Evolutionary conservation across 2,329 filamentous ascomycete species (phyloP), one percentile per base, ranked within the genome.

Genomic region (Tolypocladium endophyticum): DNA sequence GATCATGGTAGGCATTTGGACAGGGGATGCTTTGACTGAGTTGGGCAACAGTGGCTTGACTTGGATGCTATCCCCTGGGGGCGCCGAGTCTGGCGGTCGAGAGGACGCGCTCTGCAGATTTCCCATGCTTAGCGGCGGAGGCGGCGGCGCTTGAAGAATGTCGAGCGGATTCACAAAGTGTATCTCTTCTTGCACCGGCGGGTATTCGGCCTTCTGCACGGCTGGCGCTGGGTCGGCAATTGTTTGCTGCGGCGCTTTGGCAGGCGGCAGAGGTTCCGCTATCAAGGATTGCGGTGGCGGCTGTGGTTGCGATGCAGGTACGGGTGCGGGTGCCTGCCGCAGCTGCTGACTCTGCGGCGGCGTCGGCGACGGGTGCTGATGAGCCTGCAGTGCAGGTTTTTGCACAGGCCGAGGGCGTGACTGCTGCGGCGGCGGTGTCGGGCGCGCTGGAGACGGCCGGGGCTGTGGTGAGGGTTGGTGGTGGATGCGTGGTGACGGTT

Each of bases 101-200:
- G 45, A 53, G 3, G 39, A 61, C 20, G 53, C 63, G 61, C 66
- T 69, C 52, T 66, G 64, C 0, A 61, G 58, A 23, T 64, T 65
- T 1, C 66, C 64, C 63, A 68, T 67, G 12, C 64, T 57, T 9
- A 67, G 56, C n/a, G 69, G 65, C 11, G 66, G 67, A 25, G 66
- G 65, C 28, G 65, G 64, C 6, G 71, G 72, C 14, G 69, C 63
- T 47, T 68, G 68, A 54, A 75, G 72, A 23, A 76, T 73, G 54
- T 75, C 72, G 59, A 74, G 71, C 47, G 74, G 64, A 50, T 74
- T 76, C 41, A 76, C 74, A 64, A 72, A 75, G 53, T 72, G 67
- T 57, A 70, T 55, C 20, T 62, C 59, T 39, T 66, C 60, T 23
- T 57, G 59, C 36, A 58, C 39, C 12, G 60, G 56, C 20, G 30